Evolutionary conservation across 2,329 filamentous ascomycete genomes (phyloP).

Genomic region (Stenocarpella maydis): DNA sequence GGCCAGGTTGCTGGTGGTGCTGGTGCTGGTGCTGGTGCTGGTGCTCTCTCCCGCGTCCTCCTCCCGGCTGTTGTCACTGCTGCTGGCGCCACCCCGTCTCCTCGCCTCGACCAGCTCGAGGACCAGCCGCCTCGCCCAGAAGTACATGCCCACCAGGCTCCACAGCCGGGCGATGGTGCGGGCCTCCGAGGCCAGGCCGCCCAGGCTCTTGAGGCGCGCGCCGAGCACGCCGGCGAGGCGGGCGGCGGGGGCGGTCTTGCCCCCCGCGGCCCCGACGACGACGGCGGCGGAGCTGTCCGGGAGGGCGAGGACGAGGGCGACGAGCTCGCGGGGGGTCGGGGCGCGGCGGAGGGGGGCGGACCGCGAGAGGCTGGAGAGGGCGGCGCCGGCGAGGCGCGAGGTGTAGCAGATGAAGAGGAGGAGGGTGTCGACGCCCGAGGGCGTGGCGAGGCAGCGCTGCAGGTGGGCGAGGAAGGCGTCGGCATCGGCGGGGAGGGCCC

Average conservation of each 20-base stretch:
- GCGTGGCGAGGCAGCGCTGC: slow-evolving; percentile 71
- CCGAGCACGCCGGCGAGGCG: slow-evolving; percentile 61
- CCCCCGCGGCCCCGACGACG: slow-evolving; percentile 40
- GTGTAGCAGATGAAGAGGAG: slow-evolving; percentile 75
- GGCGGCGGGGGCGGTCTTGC: slow-evolving; percentile 44
- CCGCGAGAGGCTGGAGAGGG: slow-evolving; percentile 62
- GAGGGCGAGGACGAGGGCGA: slow-evolving; percentile 60
- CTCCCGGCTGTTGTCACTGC: slow-evolving; percentile 36
- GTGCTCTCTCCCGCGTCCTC: slow-evolving; percentile 42
- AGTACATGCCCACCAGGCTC: slow-evolving; percentile 77
- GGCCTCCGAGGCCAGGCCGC: slow-evolving; percentile 72
- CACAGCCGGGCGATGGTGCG: slow-evolving; percentile 80
- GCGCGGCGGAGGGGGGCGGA: slow-evolving; percentile 66
- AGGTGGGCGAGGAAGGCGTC: slow-evolving; percentile 65
- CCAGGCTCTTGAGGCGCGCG: slow-evolving; percentile 65
- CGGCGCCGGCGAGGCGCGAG: slow-evolving; percentile 61
- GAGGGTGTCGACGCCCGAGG: slow-evolving; percentile 73
- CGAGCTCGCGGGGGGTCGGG: slow-evolving; percentile 53
- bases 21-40: slow-evolving; percentile 41
- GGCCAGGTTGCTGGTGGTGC: slow-evolving; percentile 48
- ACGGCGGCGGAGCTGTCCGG: slow-evolving; percentile 59
- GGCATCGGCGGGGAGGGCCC: slow-evolving; percentile 49
- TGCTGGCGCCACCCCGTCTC: slow-evolving; percentile 33
- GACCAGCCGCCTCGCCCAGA: slow-evolving; percentile 66
- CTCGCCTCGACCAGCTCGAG: slow-evolving; percentile 45